Evolutionary conservation across 768 basidiomycete genomes (phyloP).

Genomic region (Kwoniella sp.): DNA sequence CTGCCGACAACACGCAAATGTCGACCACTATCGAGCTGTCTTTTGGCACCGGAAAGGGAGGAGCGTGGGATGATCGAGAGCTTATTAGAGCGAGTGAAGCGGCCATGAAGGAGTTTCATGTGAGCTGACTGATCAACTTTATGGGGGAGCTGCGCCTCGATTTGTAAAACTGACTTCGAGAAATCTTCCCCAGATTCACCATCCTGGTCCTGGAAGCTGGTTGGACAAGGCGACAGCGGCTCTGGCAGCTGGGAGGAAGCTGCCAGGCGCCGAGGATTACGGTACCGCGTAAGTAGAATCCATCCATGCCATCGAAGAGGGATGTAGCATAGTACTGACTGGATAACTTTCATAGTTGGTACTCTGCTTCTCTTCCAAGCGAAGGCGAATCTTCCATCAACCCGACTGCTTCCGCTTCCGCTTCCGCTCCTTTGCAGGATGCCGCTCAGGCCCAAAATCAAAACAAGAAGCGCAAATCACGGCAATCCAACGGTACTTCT

Average conservation of each 20-base stretch:
- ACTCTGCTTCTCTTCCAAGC: conserved; percentile 20
- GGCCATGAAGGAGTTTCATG: conserved; percentile 52
- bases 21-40: conserved; percentile 24
- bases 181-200: conserved; percentile 31
- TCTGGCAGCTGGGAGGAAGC: conserved; percentile 36
- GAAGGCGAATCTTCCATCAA: not conserved
- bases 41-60: conserved; percentile 18
- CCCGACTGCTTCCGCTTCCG: conserved; percentile 3
- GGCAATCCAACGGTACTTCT: conserved; percentile 3
- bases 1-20: not conserved
- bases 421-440: not conserved
- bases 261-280: conserved; percentile 33
- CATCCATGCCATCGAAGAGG: no score
- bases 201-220: conserved; percentile 53
- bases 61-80: conserved; percentile 54
- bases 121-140: conserved; percentile 34
- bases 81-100: conserved; percentile 49
- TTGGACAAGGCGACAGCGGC: conserved; percentile 54
- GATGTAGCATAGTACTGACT: no score
- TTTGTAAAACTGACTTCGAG: no score
- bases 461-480: conserved; percentile 16
- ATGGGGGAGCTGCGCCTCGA: no score
- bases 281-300: conserved; percentile 35
- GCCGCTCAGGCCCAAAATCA: conserved; percentile 6
- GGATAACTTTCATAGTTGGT: conserved; percentile 17